A percentile compares a stretch with the other conserved stretches of the same genome.
Evolutionary conservation across 2,329 filamentous ascomycete species (phyloP).

Genomic region (Colletotrichum sp.): DNA sequence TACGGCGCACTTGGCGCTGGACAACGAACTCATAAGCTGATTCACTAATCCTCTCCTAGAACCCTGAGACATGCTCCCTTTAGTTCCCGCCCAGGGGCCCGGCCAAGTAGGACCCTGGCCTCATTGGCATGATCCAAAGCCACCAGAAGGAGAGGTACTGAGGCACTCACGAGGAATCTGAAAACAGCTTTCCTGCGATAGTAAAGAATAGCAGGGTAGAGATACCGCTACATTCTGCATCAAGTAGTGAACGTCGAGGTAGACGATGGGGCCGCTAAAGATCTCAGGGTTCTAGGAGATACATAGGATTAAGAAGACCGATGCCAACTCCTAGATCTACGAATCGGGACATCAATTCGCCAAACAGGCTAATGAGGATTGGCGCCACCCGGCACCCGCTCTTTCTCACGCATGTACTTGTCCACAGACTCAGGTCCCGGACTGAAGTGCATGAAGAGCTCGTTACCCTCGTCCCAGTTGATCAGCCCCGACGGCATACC

Average conservation of each 20-base stretch:
- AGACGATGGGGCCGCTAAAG: neutral
- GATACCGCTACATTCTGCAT: neutral
- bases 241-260: neutral
- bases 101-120: neutral
- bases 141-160: neutral
- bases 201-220: neutral
- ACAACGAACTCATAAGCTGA: neutral
- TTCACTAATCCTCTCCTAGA: neutral
- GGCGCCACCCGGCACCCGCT: neutral
- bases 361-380: neutral
- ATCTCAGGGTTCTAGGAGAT: neutral
- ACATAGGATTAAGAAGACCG: neutral
- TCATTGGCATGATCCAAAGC: too few species aligned
- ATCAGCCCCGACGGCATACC: constrained; percentile 32
- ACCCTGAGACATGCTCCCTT: neutral
- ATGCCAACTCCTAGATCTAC: neutral
- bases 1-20: neutral
- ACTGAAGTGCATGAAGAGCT: constrained; percentile 37
- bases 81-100: neutral
- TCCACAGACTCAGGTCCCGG: constrained; percentile 29
- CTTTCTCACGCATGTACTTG: constrained; percentile 8
- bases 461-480: constrained; percentile 31
- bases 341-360: neutral
- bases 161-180: neutral
- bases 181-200: neutral